Evolutionary conservation across 1,284 basidiomycete species (phyloP), one percentile per base, ranked within the genome.

Genomic region (Spongispora temasekensis): DNA sequence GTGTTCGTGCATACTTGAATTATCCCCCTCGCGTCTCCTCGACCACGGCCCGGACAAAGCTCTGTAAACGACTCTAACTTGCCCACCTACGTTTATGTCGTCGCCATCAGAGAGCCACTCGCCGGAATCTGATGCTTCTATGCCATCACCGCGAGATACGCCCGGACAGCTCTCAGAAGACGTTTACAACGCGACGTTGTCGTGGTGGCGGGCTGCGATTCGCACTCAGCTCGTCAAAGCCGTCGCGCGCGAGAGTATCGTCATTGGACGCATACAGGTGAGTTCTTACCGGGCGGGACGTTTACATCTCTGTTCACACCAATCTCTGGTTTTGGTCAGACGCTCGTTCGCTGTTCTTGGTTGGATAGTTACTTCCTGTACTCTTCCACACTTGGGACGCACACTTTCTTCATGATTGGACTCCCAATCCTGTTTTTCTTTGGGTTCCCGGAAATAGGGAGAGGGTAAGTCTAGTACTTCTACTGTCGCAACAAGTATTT

Each of bases 341-440:
- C 79, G 17, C 72, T 70, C 12, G 80, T 91, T 32, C 84, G 93
- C 30, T 84, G 81, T 2, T 86, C 90, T 2, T 88, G 83, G 77
- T 77, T 94, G 23, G 96, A 99, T 75, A 79, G 78, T 1, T 98
- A 93, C 72, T 98, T 99, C 72, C 88, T 97, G 61, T 94, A 96
- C 73, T 91, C 93, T 0, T 95, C 94, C 1, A 83, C 93, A 0
- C 83, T 97, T 52, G 94, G 94, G 0, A 94, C 95, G 0, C 96
- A 98, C 71, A 96, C 93, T 0, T 98, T 97, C 79, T 98, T 98
- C 81, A 93, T 97, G 86, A 87, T 89, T 28, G 85, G 93, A 65
- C 78, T 98, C 2, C 96, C 97, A 0, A 80, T 90, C 4, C 81
- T 93, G 60, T 97, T 91, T 73, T 98, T 95, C 83, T 94, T 97